A percentile compares a stretch with the other conserved stretches of the same genome.
Conservation (phyloP, 768 basidiomycete genomes). For the Kwoniella sp. region DNA sequence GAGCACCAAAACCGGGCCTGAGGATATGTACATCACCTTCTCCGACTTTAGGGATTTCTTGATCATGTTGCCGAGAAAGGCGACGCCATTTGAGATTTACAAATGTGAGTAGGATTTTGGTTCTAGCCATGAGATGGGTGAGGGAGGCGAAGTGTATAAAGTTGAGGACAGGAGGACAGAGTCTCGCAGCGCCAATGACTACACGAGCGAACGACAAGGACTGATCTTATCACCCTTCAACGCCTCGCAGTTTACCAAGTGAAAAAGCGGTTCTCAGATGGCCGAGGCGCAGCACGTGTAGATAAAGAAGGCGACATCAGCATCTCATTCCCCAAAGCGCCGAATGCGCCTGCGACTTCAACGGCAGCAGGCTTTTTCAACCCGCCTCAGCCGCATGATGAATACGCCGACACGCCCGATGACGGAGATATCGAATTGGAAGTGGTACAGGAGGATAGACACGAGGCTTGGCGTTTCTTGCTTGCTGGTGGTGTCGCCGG, state of each 20-base stretch:
- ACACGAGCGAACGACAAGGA: too few relatives aligned
- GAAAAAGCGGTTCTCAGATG: constrained; percentile 60
- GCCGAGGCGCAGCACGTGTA: constrained; percentile 73
- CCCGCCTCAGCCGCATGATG: constrained; percentile 23
- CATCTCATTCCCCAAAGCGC: constrained; percentile 53
- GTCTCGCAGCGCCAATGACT: too few relatives aligned
- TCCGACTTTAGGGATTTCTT: constrained; percentile 87
- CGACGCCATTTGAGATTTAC: constrained; percentile 81
- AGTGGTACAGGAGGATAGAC: constrained; percentile 56
- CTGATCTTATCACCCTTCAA: constrained; percentile 1
- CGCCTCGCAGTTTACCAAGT: constrained; percentile 53
- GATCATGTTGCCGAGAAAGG: constrained; percentile 77
- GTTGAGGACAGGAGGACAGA: too few relatives aligned
- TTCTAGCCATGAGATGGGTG: too few relatives aligned
- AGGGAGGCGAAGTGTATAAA: too few relatives aligned
- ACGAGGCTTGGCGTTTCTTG: constrained; percentile 76
- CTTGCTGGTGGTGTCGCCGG: constrained; percentile 93
- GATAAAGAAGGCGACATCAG: constrained; percentile 78
- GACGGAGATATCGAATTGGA: constrained; percentile 50
- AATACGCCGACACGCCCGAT: constrained; percentile 39
- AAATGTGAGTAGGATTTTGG: constrained; percentile 53
- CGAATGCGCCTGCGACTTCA: constrained; percentile 17
- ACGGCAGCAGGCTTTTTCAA: constrained; percentile 25
- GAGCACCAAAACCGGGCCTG: constrained; percentile 51
- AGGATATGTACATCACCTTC: constrained; percentile 68